A percentile compares a stretch with the other conserved stretches of the same genome.
Evolutionary conservation across 1,284 basidiomycete genomes (phyloP).

Genomic region (Stereum hirsutum): DNA sequence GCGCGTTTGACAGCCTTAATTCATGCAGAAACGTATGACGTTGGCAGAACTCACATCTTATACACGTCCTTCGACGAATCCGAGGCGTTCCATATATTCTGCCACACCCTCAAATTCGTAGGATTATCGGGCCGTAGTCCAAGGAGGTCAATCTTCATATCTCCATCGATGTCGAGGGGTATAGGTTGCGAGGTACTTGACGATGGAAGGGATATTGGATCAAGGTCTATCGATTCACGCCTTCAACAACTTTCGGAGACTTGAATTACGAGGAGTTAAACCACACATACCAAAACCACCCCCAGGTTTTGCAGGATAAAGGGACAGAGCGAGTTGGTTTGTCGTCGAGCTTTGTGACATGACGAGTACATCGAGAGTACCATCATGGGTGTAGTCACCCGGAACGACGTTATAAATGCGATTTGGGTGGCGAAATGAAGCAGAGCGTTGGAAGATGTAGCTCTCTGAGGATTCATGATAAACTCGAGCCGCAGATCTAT

Average conservation of each 20-base stretch:
- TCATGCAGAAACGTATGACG: too few species aligned
- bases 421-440: constrained; percentile 43
- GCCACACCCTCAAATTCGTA: constrained; percentile 55
- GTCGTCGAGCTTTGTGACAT: constrained; percentile 56
- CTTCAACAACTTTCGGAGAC: too few species aligned
- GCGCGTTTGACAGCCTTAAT: constrained; percentile 1
- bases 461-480: constrained; percentile 27
- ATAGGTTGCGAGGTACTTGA: constrained; percentile 78
- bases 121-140: constrained; percentile 48
- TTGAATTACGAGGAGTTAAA: constrained; percentile 7
- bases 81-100: constrained; percentile 67
- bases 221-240: constrained; percentile 21
- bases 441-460: constrained; percentile 53
- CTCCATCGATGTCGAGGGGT: constrained; percentile 78
- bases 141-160: constrained; percentile 84
- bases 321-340: constrained; percentile 49
- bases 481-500: not conserved
- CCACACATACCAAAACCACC: constrained; percentile 61
- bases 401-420: constrained; percentile 77
- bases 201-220: constrained; percentile 45
- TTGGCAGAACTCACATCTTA: constrained; percentile 43
- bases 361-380: constrained; percentile 82
- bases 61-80: constrained; percentile 42
- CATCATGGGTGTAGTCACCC: constrained; percentile 89
- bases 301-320: constrained; percentile 56